A percentile compares a stretch with the other conserved stretches of the same genome.
These are phyloP conservation scores for Rubia occidens DNA, from an alignment of 305 asterid species.

Conservation along the genomic window DNA sequence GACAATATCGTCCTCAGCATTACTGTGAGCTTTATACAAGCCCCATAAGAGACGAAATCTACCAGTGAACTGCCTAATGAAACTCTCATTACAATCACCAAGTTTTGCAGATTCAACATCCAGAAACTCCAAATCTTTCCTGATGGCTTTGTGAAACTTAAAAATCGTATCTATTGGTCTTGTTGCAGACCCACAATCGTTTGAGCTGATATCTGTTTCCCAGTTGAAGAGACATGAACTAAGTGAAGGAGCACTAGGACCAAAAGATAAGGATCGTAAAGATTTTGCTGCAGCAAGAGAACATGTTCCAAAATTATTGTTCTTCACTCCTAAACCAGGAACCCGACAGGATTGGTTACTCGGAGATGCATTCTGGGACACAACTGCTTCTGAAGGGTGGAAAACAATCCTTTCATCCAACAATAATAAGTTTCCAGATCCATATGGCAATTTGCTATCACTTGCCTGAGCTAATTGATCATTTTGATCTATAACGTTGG, in stretches of 20 bases:
- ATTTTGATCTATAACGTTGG: slow-evolving; percentile 27
- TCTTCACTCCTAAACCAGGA: slow-evolving; percentile 84
- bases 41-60: slow-evolving; percentile 93
- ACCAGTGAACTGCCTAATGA: slow-evolving; percentile 76
- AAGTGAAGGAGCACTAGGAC: slow-evolving; percentile 80
- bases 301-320: slow-evolving; percentile 51
- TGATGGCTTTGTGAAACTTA: slow-evolving; percentile 90
- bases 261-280: slow-evolving; percentile 65
- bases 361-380: slow-evolving; percentile 36
- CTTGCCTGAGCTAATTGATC: slow-evolving; percentile 26
- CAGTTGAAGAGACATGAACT: slow-evolving; percentile 87
- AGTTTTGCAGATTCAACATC: slow-evolving; percentile 83
- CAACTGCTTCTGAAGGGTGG: slow-evolving; percentile 25
- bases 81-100: slow-evolving; percentile 59
- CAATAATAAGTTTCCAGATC: slow-evolving; percentile 29
- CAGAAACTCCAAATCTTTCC: slow-evolving; percentile 88
- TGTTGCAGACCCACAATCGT: slow-evolving; percentile 38
- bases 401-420: slow-evolving; percentile 32
- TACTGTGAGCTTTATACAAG: slow-evolving; percentile 92
- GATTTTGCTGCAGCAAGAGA: slow-evolving; percentile 68
- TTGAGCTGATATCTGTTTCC: slow-evolving; percentile 64
- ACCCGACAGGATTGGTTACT: slow-evolving; percentile 77
- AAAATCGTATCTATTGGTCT: slow-evolving; percentile 91
- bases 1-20: slow-evolving; percentile 97
- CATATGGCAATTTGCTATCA: slow-evolving; percentile 29